Evolutionary conservation across 768 basidiomycete species (phyloP), one percentile per base, ranked within the genome.

Genomic region (Lyophyllum semitale): DNA sequence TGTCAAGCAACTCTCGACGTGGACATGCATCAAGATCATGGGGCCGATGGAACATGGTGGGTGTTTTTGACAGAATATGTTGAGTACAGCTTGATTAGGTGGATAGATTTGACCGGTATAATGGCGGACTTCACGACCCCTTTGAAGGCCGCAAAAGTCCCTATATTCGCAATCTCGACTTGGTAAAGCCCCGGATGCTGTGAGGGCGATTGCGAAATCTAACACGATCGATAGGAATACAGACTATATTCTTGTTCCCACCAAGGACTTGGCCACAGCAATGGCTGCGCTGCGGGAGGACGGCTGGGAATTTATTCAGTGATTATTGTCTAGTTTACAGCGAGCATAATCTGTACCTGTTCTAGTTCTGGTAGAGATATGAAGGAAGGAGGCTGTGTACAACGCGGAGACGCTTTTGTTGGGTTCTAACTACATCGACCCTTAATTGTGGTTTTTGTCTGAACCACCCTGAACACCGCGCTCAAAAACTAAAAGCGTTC

Each of bases 41-140:
- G 87, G 86, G 3, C 85, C 84, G 2, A 84, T 88, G 84, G 82
- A 84, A 58, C 86, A 87, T 58, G 76, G 85, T 84, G 46, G 54
- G 74, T 63, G n/a, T 26, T 26, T 8, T 12, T 9, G 38, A 48
- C 13, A 42, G 7, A 3, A 27, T 9, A 22, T 25, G 20, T n/a
- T 32, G 7, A 6, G 30, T 32, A 6, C n/a, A n/a, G n/a, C 4
- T 38, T n/a, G 37, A 38, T 18, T 2, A 13, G 27, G 41, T 2
- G 20, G 35, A n/a, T 26, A 87, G 84, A 69, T 52, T 63, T 88
- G 60, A 83, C 81, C 2, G 85, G 85, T 4, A 76, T 87, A 20
- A 68, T 87, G 55, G 74, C 80, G 26, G 75, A 76, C 26, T 76
- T 89, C 29, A 75, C 82, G 1, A 72, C 73, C 17, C 83, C 85